Evolutionary conservation across 768 basidiomycete species (phyloP).

Genomic region (Gymnopilus junonius): DNA sequence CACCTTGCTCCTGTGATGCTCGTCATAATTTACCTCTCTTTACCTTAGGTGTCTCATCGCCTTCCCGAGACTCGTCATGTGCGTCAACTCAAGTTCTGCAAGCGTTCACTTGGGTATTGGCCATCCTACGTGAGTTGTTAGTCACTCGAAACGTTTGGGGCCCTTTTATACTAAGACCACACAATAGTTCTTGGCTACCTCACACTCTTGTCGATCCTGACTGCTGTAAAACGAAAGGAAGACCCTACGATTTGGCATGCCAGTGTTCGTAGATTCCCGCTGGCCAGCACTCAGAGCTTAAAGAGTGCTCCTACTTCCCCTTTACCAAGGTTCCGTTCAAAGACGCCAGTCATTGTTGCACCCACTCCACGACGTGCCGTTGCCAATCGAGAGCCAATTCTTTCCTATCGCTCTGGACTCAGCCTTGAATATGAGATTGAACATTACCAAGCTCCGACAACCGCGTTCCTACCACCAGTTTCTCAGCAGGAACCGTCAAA

Average conservation of each 20-base stretch:
- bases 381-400: slow-evolving; percentile 34
- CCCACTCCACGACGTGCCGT: slow-evolving; percentile 45
- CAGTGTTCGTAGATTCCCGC: slow-evolving; percentile 49
- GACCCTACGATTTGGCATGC: slow-evolving; percentile 57
- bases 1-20: not conserved
- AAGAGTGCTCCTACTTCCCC: slow-evolving; percentile 39
- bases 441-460: slow-evolving; percentile 36
- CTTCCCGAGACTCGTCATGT: slow-evolving; percentile 38
- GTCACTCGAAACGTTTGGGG: not conserved
- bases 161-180: not conserved
- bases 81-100: slow-evolving; percentile 57
- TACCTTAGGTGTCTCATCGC: not conserved
- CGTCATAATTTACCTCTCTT: not conserved
- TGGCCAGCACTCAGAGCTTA: slow-evolving; percentile 32
- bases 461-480: not conserved
- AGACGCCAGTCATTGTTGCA: slow-evolving; percentile 45
- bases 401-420: slow-evolving; percentile 43
- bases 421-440: slow-evolving; percentile 53
- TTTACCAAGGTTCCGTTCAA: slow-evolving; percentile 37
- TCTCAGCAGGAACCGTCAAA: slow-evolving; percentile 16
- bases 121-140: slow-evolving; percentile 30
- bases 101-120: slow-evolving; percentile 62
- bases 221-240: slow-evolving; percentile 41
- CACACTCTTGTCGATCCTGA: slow-evolving; percentile 47
- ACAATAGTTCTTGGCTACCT: slow-evolving; percentile 62